phyloP scores from a whole-genome alignment of 305 asterid genomes.

The Plantago coronopus region DNA sequence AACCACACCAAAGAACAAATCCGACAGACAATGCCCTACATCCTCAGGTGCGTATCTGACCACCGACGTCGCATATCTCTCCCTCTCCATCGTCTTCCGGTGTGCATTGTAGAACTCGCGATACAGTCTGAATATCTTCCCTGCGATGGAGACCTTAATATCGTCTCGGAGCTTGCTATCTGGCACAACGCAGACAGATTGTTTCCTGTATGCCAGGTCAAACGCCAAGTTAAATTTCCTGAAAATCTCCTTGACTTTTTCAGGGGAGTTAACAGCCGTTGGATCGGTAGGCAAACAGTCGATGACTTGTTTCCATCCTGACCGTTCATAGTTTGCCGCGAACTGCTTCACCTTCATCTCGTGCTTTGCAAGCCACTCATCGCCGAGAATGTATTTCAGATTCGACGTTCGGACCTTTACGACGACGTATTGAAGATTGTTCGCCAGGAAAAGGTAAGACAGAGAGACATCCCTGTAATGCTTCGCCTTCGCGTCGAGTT shows the following conservation, averaged over 20 bases:
- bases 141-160: constrained; percentile 45
- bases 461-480: constrained; percentile 56
- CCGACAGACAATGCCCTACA: constrained; percentile 53
- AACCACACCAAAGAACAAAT: constrained; percentile 43
- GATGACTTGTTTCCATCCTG: constrained; percentile 77
- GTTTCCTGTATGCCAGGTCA: constrained; percentile 63
- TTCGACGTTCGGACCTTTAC: constrained; percentile 56
- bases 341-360: constrained; percentile 53
- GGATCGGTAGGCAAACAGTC: constrained; percentile 48
- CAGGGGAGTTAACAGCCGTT: constrained; percentile 26
- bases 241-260: constrained; percentile 45
- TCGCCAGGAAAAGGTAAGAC: constrained; percentile 70
- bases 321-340: constrained; percentile 50
- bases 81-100: constrained; percentile 24
- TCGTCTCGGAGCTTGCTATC: constrained; percentile 58
- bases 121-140: constrained; percentile 42
- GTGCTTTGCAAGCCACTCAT: constrained; percentile 64
- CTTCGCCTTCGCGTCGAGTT: constrained; percentile 62
- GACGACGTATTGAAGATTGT: constrained; percentile 64
- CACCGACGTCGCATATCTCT: constrained; percentile 32
- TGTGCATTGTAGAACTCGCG: constrained; percentile 50
- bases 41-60: constrained; percentile 77
- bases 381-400: constrained; percentile 60
- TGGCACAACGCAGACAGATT: constrained; percentile 48
- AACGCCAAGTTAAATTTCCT: constrained; percentile 55